phyloP scores from a whole-genome alignment of 768 basidiomycete species.

The Phlegmacium glaucopus region DNA sequence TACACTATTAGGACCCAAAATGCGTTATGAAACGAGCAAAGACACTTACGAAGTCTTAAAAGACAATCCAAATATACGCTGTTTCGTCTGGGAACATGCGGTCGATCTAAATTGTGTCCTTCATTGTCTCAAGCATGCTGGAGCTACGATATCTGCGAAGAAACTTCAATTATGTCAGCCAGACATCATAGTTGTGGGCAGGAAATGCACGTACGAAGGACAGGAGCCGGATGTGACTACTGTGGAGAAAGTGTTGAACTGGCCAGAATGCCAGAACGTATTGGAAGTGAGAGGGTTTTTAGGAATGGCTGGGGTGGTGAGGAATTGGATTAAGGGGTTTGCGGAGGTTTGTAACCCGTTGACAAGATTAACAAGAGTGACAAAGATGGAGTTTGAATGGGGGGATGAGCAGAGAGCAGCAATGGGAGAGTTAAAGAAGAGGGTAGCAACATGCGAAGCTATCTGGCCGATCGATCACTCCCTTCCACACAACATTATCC shows the following conservation, averaged over 20 bases:
- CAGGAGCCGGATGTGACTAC: slow-evolving; percentile 16
- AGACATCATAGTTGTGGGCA: slow-evolving; percentile 12
- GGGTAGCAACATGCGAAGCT: no score
- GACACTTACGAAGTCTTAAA: neutral
- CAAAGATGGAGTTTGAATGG: no score
- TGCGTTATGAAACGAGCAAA: slow-evolving; percentile 10
- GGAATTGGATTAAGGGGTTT: no score
- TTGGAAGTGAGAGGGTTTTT: slow-evolving; percentile 16
- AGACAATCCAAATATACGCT: neutral
- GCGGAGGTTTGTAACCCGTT: no score
- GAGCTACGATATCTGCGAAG: slow-evolving; percentile 25
- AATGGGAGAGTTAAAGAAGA: no score
- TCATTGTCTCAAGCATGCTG: slow-evolving; percentile 20
- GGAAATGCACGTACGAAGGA: slow-evolving; percentile 30
- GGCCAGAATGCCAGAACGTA: slow-evolving; percentile 17
- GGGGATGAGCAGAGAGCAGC: no score
- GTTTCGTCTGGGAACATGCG: slow-evolving; percentile 1
- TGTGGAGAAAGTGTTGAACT: slow-evolving; percentile 20
- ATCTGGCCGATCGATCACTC: no score
- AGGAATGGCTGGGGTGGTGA: no score
- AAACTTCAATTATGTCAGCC: slow-evolving; percentile 18
- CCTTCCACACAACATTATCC: no score
- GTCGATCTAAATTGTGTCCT: slow-evolving; percentile 8
- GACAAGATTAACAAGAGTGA: no score
- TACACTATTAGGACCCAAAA: slow-evolving; percentile 15